phyloP scores from a whole-genome alignment of 2,329 filamentous ascomycete genomes.

The Penicillium griseofulvum region DNA sequence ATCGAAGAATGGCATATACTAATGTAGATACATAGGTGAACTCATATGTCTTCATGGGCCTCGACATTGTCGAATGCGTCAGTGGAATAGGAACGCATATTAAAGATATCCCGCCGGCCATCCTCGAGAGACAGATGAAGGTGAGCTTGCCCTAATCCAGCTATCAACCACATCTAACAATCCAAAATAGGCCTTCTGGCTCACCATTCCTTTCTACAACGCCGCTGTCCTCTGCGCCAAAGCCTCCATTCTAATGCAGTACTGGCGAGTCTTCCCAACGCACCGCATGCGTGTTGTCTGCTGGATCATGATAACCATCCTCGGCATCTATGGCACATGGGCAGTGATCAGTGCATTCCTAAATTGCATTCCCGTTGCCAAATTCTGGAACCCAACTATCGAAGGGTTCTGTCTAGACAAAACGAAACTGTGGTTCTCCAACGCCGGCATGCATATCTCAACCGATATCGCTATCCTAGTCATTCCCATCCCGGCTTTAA shows the following conservation, averaged over 20 bases:
- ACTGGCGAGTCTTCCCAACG: slow-evolving; percentile 47
- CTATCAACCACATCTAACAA: not conserved
- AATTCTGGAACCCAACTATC: slow-evolving; percentile 33
- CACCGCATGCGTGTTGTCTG: slow-evolving; percentile 36
- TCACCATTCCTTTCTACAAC: slow-evolving; percentile 41
- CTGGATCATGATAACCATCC: slow-evolving; percentile 37
- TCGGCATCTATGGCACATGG: slow-evolving; percentile 38
- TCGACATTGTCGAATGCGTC: slow-evolving; percentile 34
- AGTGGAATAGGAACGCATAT: slow-evolving; percentile 39
- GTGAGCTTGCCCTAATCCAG: slow-evolving; percentile 14
- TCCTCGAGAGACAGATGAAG: slow-evolving; percentile 35
- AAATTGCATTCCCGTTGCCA: slow-evolving; percentile 37
- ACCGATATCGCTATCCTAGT: slow-evolving; percentile 46
- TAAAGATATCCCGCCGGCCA: slow-evolving; percentile 29
- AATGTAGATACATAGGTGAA: slow-evolving; percentile 22
- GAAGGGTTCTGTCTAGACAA: slow-evolving; percentile 39
- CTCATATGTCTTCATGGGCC: slow-evolving; percentile 35
- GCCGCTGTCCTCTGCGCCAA: slow-evolving; percentile 43
- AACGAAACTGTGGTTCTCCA: slow-evolving; percentile 45
- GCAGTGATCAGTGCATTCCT: slow-evolving; percentile 37
- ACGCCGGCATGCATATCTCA: slow-evolving; percentile 45
- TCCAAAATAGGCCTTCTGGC: slow-evolving; percentile 33
- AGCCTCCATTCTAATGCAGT: slow-evolving; percentile 50
- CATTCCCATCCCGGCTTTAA: slow-evolving; percentile 47
- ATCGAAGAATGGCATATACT: not conserved